phyloP scores from a whole-genome alignment of 2,329 filamentous ascomycete genomes.

The Didymella pomorum region DNA sequence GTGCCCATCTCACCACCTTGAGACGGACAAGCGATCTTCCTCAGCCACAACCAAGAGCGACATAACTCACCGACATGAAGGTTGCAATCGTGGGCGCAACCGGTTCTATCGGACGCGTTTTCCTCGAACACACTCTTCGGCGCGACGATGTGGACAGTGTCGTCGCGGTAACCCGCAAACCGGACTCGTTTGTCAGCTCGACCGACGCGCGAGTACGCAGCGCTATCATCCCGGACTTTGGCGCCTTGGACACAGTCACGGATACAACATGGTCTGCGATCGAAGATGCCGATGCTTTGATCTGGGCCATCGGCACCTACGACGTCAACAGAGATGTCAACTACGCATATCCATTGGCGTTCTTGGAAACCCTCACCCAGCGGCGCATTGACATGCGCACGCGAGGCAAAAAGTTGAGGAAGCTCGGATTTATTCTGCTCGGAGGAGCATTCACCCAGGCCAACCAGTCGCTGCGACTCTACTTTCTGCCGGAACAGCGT shows the following conservation, averaged over 20 bases:
- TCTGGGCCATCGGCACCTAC: conserved; percentile 35
- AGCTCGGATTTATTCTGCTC: conserved; percentile 22
- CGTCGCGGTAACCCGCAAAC: conserved; percentile 17
- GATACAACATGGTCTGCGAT: conserved; percentile 16
- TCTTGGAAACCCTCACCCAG: conserved; percentile 9
- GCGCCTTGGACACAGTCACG: background rate
- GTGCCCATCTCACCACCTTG: too few species aligned
- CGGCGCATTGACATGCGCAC: background rate
- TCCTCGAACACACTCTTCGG: conserved; percentile 24
- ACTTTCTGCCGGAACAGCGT: conserved; percentile 21
- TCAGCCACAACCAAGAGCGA: too few species aligned
- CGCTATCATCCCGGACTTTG: conserved; percentile 1
- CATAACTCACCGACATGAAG: conserved; percentile 21
- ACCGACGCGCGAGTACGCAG: background rate
- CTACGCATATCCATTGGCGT: conserved; percentile 25
- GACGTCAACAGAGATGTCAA: conserved; percentile 28
- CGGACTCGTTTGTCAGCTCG: background rate
- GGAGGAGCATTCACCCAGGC: conserved; percentile 27
- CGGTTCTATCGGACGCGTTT: conserved; percentile 27
- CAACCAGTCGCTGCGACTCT: conserved; percentile 24
- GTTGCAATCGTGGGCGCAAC: conserved; percentile 31
- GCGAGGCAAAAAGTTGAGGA: background rate
- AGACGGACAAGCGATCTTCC: too few species aligned
- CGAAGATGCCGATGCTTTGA: conserved; percentile 27
- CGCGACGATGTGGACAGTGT: conserved; percentile 25